phyloP scores from a whole-genome alignment of 495 filamentous ascomycete species.

The Tuber borchii region DNA sequence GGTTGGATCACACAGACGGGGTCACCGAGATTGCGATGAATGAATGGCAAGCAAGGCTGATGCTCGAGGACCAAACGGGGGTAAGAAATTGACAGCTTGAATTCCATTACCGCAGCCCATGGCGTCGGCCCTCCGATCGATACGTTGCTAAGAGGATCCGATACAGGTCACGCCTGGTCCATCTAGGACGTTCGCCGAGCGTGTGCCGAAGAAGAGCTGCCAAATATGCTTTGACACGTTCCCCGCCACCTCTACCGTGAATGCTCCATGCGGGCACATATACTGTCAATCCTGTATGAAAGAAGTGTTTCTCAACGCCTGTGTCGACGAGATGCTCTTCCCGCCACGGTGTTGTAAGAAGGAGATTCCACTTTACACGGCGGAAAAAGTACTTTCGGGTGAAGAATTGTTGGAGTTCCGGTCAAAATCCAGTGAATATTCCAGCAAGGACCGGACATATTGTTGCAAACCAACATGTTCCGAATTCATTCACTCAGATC shows the following conservation, averaged over 20 bases:
- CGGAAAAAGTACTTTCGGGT: constrained; percentile 36
- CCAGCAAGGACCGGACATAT: constrained; percentile 45
- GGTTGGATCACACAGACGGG: background rate
- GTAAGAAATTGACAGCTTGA: background rate
- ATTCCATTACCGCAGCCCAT: background rate
- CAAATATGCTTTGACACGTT: constrained; percentile 26
- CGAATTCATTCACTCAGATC: constrained; percentile 42
- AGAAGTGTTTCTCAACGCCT: constrained; percentile 28
- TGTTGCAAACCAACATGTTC: constrained; percentile 45
- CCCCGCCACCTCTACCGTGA: background rate
- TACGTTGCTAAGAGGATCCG: background rate
- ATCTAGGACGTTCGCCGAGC: background rate
- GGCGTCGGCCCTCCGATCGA: background rate
- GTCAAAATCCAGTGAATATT: constrained; percentile 45
- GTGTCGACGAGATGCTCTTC: constrained; percentile 38
- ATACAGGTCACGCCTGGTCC: background rate
- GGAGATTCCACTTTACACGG: constrained; percentile 42
- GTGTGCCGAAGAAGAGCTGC: background rate
- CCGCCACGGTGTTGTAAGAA: constrained; percentile 48
- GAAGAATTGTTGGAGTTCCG: constrained; percentile 39
- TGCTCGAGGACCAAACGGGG: background rate
- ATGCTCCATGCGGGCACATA: constrained; percentile 14
- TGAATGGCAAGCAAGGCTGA: background rate
- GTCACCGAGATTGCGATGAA: background rate
- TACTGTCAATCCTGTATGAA: constrained; percentile 34